Conservation (phyloP, 2,329 filamentous ascomycete genomes). For the Nothophoma quercina region DNA sequence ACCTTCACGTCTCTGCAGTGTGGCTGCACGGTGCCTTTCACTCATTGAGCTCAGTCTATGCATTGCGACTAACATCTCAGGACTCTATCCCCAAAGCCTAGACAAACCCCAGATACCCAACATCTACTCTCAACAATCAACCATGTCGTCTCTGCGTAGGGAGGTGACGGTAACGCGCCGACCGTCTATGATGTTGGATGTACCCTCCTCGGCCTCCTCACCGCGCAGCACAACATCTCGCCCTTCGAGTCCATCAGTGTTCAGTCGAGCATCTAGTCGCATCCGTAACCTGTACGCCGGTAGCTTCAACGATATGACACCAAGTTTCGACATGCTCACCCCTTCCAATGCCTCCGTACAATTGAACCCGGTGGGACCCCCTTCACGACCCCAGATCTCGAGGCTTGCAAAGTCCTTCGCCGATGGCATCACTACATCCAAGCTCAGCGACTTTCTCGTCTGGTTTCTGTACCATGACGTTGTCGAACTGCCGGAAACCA, state of each 20-base stretch:
- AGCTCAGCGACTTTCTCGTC: slow-evolving; percentile 31
- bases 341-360: slow-evolving; percentile 1
- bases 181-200: not conserved
- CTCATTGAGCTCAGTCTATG: no score
- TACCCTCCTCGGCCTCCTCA: not conserved
- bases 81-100: no score
- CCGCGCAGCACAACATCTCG: not conserved
- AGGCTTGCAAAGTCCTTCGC: slow-evolving; percentile 25
- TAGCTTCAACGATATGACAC: not conserved
- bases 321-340: slow-evolving; percentile 2
- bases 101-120: no score
- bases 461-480: slow-evolving; percentile 37
- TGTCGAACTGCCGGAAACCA: slow-evolving; percentile 27
- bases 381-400: slow-evolving; percentile 1
- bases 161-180: not conserved
- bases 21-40: no score
- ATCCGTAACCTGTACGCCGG: not conserved
- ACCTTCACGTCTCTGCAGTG: no score
- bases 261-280: not conserved
- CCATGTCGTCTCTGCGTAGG: not conserved
- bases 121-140: no score
- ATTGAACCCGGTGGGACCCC: no score
- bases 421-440: slow-evolving; percentile 18
- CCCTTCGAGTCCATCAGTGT: not conserved
- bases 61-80: no score